Conservation (phyloP, 495 filamentous ascomycete genomes). For the Trichoderma parareesei region DNA sequence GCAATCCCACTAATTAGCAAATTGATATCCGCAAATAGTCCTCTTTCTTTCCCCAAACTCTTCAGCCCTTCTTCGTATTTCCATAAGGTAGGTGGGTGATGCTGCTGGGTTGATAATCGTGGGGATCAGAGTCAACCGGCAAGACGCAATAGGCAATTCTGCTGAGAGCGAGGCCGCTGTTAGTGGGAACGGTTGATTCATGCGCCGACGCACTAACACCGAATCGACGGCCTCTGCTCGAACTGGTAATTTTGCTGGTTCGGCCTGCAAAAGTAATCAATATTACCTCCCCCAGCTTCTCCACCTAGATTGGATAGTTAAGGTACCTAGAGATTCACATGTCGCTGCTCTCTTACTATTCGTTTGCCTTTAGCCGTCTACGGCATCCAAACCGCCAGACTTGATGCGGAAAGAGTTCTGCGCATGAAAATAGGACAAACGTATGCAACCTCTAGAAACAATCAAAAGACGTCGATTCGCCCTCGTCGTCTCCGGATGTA, state of each 20-base stretch:
- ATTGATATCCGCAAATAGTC: not conserved
- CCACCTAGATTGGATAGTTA: not conserved
- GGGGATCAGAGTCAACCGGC: not conserved
- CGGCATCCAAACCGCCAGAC: not conserved
- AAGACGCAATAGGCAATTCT: conserved; percentile 4
- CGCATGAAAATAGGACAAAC: not conserved
- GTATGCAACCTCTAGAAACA: not conserved
- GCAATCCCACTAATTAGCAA: not conserved
- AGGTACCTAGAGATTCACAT: not conserved
- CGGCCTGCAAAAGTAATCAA: not conserved
- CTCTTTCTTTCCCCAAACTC: not conserved
- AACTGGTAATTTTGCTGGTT: not conserved
- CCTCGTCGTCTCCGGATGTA: not conserved
- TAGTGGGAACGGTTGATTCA: not conserved
- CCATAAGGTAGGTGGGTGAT: not conserved
- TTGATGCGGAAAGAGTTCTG: not conserved
- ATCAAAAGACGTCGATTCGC: not conserved
- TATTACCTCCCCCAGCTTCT: not conserved
- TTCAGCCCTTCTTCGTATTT: not conserved
- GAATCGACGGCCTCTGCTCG: not conserved
- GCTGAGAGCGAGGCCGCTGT: not conserved
- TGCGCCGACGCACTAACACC: not conserved
- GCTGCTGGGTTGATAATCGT: not conserved
- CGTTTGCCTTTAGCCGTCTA: not conserved
- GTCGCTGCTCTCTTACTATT: not conserved